phyloP scores from a whole-genome alignment of 352 stramenopile species.

The Pythium scleroteichum region DNA sequence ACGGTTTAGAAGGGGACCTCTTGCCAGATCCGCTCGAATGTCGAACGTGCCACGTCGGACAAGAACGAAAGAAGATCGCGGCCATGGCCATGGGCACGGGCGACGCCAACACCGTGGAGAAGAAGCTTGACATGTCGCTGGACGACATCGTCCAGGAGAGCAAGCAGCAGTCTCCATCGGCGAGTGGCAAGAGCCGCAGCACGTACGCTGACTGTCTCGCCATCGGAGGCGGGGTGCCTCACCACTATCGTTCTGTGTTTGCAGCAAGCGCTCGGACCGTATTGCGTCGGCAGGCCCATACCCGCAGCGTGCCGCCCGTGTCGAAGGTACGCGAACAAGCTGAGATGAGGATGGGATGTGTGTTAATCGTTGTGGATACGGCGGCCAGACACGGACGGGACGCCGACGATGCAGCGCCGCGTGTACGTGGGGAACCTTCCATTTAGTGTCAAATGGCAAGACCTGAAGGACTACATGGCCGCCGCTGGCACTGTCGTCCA shows the following conservation, averaged over 20 bases:
- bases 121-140: conserved; percentile 75
- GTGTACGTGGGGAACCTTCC: conserved; percentile 88
- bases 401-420: conserved; percentile 32
- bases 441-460: conserved; percentile 82
- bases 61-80: conserved; percentile 14
- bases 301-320: conserved; percentile 27
- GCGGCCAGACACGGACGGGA: conserved; percentile 24
- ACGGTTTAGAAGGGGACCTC: conserved; percentile 19
- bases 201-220: conserved; percentile 46
- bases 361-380: no score
- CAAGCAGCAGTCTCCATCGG: conserved; percentile 28
- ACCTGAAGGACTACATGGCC: conserved; percentile 86
- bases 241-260: conserved; percentile 21
- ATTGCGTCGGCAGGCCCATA: conserved; percentile 64
- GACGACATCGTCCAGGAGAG: conserved; percentile 64
- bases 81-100: conserved; percentile 1
- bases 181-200: conserved; percentile 51
- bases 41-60: conserved; percentile 1
- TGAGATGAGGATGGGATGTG: conserved; percentile 2
- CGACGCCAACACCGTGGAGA: conserved; percentile 47
- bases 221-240: no score
- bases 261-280: conserved; percentile 64
- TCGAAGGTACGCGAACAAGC: conserved; percentile 19
- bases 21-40: not conserved
- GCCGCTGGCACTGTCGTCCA: conserved; percentile 64